Conservation (phyloP, 805 yeast species). For the Kurtzmaniella fragi region DNA sequence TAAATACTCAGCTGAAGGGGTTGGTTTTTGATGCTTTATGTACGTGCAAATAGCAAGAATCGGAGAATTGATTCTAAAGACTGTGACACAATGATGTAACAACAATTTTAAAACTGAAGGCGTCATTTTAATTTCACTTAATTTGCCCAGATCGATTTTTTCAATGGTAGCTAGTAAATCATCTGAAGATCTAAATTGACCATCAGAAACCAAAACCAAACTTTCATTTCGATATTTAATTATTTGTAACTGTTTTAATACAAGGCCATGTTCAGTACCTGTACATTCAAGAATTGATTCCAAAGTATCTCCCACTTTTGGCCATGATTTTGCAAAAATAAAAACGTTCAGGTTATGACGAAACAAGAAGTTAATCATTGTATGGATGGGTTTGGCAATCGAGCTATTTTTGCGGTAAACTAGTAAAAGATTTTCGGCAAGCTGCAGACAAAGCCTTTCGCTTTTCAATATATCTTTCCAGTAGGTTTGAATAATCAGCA, state of each 20-base stretch:
- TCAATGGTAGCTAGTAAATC: too few relatives aligned
- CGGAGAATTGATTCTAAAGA: too few relatives aligned
- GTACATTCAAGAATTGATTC: constrained; percentile 25
- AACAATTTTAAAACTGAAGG: too few relatives aligned
- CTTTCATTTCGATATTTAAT: constrained; percentile 70
- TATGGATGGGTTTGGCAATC: constrained; percentile 22
- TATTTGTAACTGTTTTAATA: constrained; percentile 49
- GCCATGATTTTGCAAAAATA: constrained; percentile 63
- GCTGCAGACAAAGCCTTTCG: constrained; percentile 58
- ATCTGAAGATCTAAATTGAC: constrained; percentile 7
- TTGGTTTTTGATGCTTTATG: too few relatives aligned
- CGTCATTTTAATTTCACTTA: too few relatives aligned
- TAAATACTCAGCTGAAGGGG: constrained; percentile 33
- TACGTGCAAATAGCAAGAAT: too few relatives aligned
- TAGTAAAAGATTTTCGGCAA: constrained; percentile 55
- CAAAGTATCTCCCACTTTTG: constrained; percentile 43
- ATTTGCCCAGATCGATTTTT: too few relatives aligned
- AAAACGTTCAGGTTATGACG: constrained; percentile 53
- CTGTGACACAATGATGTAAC: too few relatives aligned
- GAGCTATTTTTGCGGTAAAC: constrained; percentile 29
- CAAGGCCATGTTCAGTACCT: constrained; percentile 16
- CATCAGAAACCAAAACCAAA: constrained; percentile 48
- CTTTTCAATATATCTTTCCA: constrained; percentile 62
- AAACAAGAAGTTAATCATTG: constrained; percentile 36
- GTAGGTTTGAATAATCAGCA: constrained; percentile 55